Percentiles rank a stretch among this genome's conserved stretches.
These are phyloP conservation scores for Eucalyptus curtisii DNA, from an alignment of 345 rosid genomes.

Conservation along the genomic window DNA sequence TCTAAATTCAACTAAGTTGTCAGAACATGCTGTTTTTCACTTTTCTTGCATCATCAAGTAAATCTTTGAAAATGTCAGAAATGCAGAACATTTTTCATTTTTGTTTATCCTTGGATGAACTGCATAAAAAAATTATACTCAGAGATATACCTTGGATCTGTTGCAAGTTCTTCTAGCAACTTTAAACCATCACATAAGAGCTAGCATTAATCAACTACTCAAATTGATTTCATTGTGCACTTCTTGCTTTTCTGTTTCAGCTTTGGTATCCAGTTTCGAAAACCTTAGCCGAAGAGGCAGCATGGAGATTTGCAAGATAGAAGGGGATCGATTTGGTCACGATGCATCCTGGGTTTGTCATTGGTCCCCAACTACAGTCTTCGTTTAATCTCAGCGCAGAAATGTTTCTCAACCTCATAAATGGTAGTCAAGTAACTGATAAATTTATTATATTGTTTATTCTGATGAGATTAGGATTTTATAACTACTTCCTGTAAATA, in stretches of 20 bases:
- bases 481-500: not conserved
- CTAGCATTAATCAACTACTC: not conserved
- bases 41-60: not conserved
- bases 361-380: constrained; percentile 1
- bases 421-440: not conserved
- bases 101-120: not conserved
- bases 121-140: not conserved
- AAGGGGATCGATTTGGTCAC: constrained; percentile 1
- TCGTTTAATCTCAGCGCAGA: not conserved
- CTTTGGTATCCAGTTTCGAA: constrained; percentile 1
- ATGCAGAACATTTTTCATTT: not conserved
- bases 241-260: not conserved
- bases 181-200: not conserved
- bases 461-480: not conserved
- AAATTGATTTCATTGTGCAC: not conserved
- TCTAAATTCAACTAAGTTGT: not conserved
- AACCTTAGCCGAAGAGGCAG: not conserved
- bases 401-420: not conserved
- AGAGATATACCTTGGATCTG: not conserved
- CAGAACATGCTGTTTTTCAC: not conserved
- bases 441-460: not conserved
- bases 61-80: not conserved
- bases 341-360: not conserved
- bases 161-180: not conserved
- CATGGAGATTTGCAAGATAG: not conserved